A percentile compares a stretch with the other conserved stretches of the same genome.
phyloP scores from a whole-genome alignment of 306 rosid genomes.

The barrel medic (Medicago truncatula) region MtrunA17r5.0-ANR NC_053045.1:64437001-64437500 shows the following conservation, averaged over 20 bases:
- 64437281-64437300: background rate
- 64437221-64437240: background rate
- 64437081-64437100: background rate
- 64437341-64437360: background rate
- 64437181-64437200: conserved; percentile 1
- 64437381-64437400: conserved; percentile 3
- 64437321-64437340: background rate
- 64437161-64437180: conserved; percentile 33
- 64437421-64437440: conserved; percentile 9
- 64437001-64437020: background rate
- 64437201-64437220: background rate
- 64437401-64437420: background rate
- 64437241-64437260: background rate
- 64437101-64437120: background rate
- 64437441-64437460: conserved; percentile 12
- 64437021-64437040: background rate
- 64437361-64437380: background rate
- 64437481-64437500: conserved; percentile 47
- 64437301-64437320: background rate
- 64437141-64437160: conserved; percentile 4
- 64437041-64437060: background rate
- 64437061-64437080: conserved; percentile 20
- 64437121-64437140: conserved; percentile 3
- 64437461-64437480: conserved; percentile 42
- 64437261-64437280: background rate